Evolutionary conservation across 306 rosid genomes (phyloP).

Genomic region (Pterocarpus santalinus): DNA sequence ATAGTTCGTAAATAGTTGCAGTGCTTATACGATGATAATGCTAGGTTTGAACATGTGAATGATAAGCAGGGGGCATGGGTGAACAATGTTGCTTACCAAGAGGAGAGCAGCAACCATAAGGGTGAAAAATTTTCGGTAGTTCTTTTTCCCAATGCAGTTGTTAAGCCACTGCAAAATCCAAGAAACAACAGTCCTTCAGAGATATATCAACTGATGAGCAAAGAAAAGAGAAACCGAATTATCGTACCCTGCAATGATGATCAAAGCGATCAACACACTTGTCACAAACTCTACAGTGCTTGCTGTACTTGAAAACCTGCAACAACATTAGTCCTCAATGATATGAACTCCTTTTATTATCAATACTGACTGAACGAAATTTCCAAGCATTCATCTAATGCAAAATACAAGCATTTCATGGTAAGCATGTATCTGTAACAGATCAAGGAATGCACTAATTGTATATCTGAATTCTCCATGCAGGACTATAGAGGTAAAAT

Average conservation of each 20-base stretch:
- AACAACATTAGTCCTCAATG: constrained; percentile 35
- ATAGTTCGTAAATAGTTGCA: neutral
- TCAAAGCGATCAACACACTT: constrained; percentile 94
- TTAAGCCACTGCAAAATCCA: constrained; percentile 89
- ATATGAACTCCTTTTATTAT: constrained; percentile 15
- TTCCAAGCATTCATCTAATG: constrained; percentile 5
- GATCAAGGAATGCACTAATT: constrained; percentile 34
- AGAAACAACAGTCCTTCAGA: constrained; percentile 37
- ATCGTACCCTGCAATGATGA: constrained; percentile 96
- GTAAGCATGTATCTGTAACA: constrained; percentile 6
- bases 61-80: constrained; percentile 33
- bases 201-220: constrained; percentile 31
- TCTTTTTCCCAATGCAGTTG: constrained; percentile 90
- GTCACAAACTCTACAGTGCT: constrained; percentile 98
- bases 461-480: constrained; percentile 33
- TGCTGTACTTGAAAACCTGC: constrained; percentile 98
- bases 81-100: constrained; percentile 80
- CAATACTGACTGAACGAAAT: constrained; percentile 25
- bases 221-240: constrained; percentile 32
- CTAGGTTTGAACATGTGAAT: constrained; percentile 32
- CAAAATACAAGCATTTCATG: constrained; percentile 13
- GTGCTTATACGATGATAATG: constrained; percentile 31
- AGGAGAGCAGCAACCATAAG: constrained; percentile 94
- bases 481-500: constrained; percentile 30
- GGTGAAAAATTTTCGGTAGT: constrained; percentile 90